A percentile compares a stretch with the other conserved stretches of the same genome.
Conservation (phyloP, 306 rosid species). For the Rosa multiflora region DNA sequence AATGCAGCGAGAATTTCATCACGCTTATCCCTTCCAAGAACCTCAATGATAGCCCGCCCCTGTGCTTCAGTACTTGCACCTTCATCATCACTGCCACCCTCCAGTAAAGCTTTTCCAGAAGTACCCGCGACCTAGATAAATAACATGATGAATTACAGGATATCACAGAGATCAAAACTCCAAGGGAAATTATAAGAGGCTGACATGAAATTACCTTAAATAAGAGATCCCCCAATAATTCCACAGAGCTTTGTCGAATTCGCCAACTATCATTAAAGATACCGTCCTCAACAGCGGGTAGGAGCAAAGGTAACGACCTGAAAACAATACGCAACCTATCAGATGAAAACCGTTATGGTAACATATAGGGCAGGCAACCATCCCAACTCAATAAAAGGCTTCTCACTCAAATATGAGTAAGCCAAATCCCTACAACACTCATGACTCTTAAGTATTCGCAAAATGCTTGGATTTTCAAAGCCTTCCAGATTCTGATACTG, state of each 20-base stretch:
- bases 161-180: constrained; percentile 16
- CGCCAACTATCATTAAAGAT: constrained; percentile 97
- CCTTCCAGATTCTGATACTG: background rate
- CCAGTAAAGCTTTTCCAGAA: constrained; percentile 98
- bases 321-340: background rate
- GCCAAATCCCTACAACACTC: constrained; percentile 1
- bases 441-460: background rate
- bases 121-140: constrained; percentile 90
- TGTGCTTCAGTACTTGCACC: constrained; percentile 99
- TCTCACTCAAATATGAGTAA: background rate
- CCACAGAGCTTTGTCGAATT: constrained; percentile 95
- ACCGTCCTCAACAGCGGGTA: constrained; percentile 98
- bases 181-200: constrained; percentile 13
- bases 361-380: background rate
- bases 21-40: constrained; percentile 86
- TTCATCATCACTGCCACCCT: constrained; percentile 99
- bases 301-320: constrained; percentile 94
- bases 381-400: background rate
- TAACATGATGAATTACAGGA: constrained; percentile 12
- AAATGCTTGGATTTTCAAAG: background rate
- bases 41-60: constrained; percentile 96
- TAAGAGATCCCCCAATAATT: constrained; percentile 90
- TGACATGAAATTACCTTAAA: constrained; percentile 63
- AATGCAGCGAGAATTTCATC: constrained; percentile 93
- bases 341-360: background rate